Conservation (phyloP, 352 stramenopile genomes). For the Globisporangium emineosum region DNA sequence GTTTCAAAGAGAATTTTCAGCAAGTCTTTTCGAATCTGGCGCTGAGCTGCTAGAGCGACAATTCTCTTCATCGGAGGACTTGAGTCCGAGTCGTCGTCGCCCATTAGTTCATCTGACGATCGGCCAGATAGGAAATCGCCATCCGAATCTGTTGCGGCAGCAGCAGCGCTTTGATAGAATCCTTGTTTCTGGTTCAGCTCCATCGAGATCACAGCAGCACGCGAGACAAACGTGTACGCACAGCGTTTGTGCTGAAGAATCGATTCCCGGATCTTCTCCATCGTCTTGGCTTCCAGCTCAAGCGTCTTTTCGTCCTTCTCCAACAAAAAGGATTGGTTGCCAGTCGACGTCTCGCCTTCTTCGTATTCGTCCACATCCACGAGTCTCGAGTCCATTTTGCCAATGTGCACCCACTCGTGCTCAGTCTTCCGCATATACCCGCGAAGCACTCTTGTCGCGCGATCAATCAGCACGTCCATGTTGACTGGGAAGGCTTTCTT, state of each 20-base stretch:
- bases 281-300: constrained; percentile 64
- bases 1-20: constrained; percentile 68
- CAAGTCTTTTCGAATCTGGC: constrained; percentile 45
- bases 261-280: constrained; percentile 51
- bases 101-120: constrained; percentile 15
- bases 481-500: constrained; percentile 36
- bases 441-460: constrained; percentile 50
- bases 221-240: constrained; percentile 72
- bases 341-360: constrained; percentile 35
- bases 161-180: constrained; percentile 1
- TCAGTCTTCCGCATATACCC: constrained; percentile 53
- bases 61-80: constrained; percentile 37
- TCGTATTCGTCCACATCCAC: constrained; percentile 68
- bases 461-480: constrained; percentile 55
- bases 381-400: constrained; percentile 59
- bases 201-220: constrained; percentile 49
- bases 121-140: constrained; percentile 6
- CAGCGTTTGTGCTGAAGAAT: constrained; percentile 76
- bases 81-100: constrained; percentile 17
- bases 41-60: constrained; percentile 48
- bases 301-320: constrained; percentile 88
- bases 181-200: constrained; percentile 28
- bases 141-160: background rate
- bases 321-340: constrained; percentile 43
- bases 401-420: constrained; percentile 47